Conservation (phyloP, 2,329 filamentous ascomycete genomes). For the Pseudogymnoascus sp. region DNA sequence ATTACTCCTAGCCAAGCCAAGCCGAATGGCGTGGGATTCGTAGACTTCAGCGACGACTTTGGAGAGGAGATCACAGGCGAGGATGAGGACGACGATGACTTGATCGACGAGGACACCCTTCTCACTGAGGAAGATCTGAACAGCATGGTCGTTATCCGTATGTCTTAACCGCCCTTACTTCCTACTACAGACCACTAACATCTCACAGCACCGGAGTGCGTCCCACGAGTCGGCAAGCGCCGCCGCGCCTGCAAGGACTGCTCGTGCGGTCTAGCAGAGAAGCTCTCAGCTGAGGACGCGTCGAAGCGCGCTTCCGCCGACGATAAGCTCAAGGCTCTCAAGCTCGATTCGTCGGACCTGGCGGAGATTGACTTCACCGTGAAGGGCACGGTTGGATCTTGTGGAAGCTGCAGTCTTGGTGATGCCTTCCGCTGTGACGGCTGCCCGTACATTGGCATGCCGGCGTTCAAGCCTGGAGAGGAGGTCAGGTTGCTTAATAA, state of each 20-base stretch:
- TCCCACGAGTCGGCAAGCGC: slow-evolving; percentile 79
- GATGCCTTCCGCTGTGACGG: slow-evolving; percentile 76
- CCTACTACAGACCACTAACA: slow-evolving; percentile 11
- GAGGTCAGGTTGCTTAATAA: slow-evolving; percentile 85
- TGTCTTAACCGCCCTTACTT: slow-evolving; percentile 33
- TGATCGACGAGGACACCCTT: slow-evolving; percentile 86
- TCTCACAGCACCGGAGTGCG: slow-evolving; percentile 68
- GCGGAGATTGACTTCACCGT: slow-evolving; percentile 94
- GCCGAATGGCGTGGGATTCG: slow-evolving; percentile 57
- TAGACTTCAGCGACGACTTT: slow-evolving; percentile 61
- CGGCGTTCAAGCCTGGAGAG: slow-evolving; percentile 94
- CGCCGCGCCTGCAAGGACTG: slow-evolving; percentile 96
- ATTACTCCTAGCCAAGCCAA: slow-evolving; percentile 17
- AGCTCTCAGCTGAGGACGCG: slow-evolving; percentile 77
- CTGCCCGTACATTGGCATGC: slow-evolving; percentile 82
- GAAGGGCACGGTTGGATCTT: slow-evolving; percentile 92
- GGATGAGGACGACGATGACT: slow-evolving; percentile 64
- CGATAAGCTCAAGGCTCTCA: slow-evolving; percentile 55
- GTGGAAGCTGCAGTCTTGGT: slow-evolving; percentile 86
- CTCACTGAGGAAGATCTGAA: slow-evolving; percentile 79
- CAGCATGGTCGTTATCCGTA: slow-evolving; percentile 72
- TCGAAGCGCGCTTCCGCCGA: slow-evolving; percentile 60
- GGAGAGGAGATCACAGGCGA: slow-evolving; percentile 44
- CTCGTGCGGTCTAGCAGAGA: slow-evolving; percentile 83
- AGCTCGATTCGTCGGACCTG: slow-evolving; percentile 70